A percentile compares a stretch with the other conserved stretches of the same genome.
Evolutionary conservation across 768 basidiomycete species (phyloP).

Genomic region (Coprinopsis strossmayeri): DNA sequence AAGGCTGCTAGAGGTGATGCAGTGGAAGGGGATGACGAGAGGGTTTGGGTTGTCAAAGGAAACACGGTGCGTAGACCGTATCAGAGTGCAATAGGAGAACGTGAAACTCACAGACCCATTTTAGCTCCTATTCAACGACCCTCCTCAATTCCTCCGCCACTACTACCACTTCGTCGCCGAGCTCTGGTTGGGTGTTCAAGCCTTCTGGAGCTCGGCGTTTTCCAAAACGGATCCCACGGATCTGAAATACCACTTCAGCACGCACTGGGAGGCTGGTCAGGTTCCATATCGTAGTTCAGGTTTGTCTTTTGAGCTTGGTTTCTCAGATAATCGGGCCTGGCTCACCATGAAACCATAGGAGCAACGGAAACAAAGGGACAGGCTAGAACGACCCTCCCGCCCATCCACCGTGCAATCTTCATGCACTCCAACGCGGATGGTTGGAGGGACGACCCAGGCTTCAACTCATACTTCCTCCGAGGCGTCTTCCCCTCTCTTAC

Average conservation of each 20-base stretch:
- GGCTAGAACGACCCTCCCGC: slow-evolving; percentile 34
- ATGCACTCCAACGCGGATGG: slow-evolving; percentile 48
- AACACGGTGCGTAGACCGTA: slow-evolving; percentile 48
- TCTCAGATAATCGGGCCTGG: too few species aligned
- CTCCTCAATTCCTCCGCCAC: slow-evolving; percentile 71
- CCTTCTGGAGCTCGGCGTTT: slow-evolving; percentile 62
- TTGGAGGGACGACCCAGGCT: slow-evolving; percentile 74
- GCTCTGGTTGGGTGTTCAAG: slow-evolving; percentile 68
- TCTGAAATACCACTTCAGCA: too few species aligned
- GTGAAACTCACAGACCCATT: not conserved
- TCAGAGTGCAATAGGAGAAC: not conserved
- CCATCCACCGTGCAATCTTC: slow-evolving; percentile 66
- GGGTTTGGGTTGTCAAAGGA: slow-evolving; percentile 58
- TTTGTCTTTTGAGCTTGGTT: too few species aligned
- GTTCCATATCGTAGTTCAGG: too few species aligned
- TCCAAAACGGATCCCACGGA: slow-evolving; percentile 14
- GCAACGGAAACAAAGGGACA: not conserved
- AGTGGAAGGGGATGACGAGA: slow-evolving; percentile 11
- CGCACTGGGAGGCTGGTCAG: too few species aligned
- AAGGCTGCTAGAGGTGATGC: too few species aligned
- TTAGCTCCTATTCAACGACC: slow-evolving; percentile 61
- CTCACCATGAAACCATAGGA: not conserved
- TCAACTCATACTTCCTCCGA: slow-evolving; percentile 73
- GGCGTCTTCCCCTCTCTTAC: slow-evolving; percentile 66
- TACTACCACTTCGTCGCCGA: slow-evolving; percentile 89